Evolutionary conservation across 345 rosid species (phyloP), one percentile per base, ranked within the genome.

Genomic region (Euclidium syriacum): DNA sequence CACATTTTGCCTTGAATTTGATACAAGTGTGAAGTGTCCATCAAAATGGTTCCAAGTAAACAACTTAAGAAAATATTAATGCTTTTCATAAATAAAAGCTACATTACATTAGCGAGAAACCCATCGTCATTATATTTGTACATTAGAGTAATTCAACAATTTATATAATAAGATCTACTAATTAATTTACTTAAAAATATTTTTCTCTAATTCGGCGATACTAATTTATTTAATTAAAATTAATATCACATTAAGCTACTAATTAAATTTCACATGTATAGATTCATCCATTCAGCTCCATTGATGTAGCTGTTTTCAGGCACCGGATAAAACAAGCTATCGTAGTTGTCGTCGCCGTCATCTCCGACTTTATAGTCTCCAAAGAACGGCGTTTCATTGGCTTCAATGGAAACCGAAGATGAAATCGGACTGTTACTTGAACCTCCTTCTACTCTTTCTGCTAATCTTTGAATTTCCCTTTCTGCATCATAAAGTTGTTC

Each of bases 231-330:
- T 53, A 7, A 60, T 14, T 18, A 10, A 52, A 32, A 32, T 32
- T 32, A 35, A 57, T 19, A 52, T 25, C 33, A 40, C 49, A 60
- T 18, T 17, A 67, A 56, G 34, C 34, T 33, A 46, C 10, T 62
- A 38, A n/a, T 7, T 38, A 11, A 19, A 30, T 41, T 43, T 74
- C 43, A 76, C 43, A 78, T 36, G 39, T 68, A 78, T 39, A 64
- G 58, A 64, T 75, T 78, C 49, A 81, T 52, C 95, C 91, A 90
- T 55, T 86, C 97, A 35, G 58, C 51, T 44, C 78, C 88, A 11
- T 66, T 69, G 39, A 67, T 46, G 53, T 80, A 78, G 54, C 43
- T 67, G 29, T 42, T 71, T 49, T 73, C 81, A 2, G 78, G 70
- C 52, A 56, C 75, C 54, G 81, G 70, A 76, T 78, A 83, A 57